phyloP scores from a whole-genome alignment of 768 basidiomycete species.

The Agaricus blazei region DNA sequence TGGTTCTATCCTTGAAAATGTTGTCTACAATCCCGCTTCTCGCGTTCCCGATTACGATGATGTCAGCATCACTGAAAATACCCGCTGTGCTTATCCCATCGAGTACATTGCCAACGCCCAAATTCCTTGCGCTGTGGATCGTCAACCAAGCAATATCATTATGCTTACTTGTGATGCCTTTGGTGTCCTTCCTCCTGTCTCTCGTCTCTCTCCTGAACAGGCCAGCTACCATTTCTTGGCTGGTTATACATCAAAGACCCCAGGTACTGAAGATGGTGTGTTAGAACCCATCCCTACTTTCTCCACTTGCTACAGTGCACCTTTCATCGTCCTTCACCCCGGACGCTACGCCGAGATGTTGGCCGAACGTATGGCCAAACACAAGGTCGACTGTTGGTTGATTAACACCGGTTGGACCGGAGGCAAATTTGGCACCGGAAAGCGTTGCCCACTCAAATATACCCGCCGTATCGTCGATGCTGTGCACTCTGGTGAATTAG shows the following conservation, averaged over 20 bases:
- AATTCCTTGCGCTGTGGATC: slow-evolving; percentile 84
- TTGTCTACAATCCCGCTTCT: slow-evolving; percentile 85
- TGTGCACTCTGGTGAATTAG: slow-evolving; percentile 90
- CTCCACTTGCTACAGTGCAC: slow-evolving; percentile 98
- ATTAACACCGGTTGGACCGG: slow-evolving; percentile 99
- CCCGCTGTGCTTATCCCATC: slow-evolving; percentile 98
- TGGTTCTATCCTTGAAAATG: slow-evolving; percentile 97
- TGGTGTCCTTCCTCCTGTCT: slow-evolving; percentile 95
- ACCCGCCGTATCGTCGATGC: slow-evolving; percentile 97
- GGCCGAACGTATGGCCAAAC: slow-evolving; percentile 85
- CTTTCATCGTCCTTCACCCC: slow-evolving; percentile 98
- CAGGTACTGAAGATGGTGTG: slow-evolving; percentile 98
- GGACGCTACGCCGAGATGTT: slow-evolving; percentile 97
- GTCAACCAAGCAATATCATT: slow-evolving; percentile 91
- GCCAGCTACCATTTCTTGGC: slow-evolving; percentile 98
- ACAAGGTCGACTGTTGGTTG: slow-evolving; percentile 93
- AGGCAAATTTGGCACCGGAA: slow-evolving; percentile 88
- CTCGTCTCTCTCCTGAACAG: slow-evolving; percentile 88
- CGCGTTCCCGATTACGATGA: slow-evolving; percentile 95
- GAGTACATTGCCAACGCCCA: slow-evolving; percentile 94
- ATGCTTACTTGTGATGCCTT: slow-evolving; percentile 98
- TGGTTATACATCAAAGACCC: slow-evolving; percentile 98
- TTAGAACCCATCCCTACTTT: slow-evolving; percentile 98
- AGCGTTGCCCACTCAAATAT: slow-evolving; percentile 94
- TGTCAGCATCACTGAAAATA: slow-evolving; percentile 96